Evolutionary conservation across 768 basidiomycete species (phyloP).

Genomic region (Auricularia sp.): DNA sequence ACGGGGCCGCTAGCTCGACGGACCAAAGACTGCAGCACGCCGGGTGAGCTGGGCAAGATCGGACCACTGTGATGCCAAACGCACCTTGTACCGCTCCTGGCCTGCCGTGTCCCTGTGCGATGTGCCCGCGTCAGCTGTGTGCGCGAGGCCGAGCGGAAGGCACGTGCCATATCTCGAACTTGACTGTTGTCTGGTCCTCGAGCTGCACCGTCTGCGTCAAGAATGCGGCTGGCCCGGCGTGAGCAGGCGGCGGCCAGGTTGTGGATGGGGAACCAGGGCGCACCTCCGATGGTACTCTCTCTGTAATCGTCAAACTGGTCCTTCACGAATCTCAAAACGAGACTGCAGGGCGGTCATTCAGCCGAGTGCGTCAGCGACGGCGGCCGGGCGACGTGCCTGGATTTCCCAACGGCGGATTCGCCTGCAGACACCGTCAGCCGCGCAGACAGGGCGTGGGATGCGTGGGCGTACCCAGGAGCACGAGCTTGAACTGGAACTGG

Average conservation of each 20-base stretch:
- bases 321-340: conserved; percentile 93
- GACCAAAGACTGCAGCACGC: conserved; percentile 33
- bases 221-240: conserved; percentile 65
- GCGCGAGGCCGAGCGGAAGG: not conserved
- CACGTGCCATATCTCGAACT: conserved; percentile 93
- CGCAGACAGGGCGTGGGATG: not conserved
- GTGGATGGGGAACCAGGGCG: conserved; percentile 3
- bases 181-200: conserved; percentile 81
- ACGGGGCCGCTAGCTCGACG: conserved; percentile 14
- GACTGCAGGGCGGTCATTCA: conserved; percentile 30
- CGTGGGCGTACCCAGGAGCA: conserved; percentile 66
- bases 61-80: conserved; percentile 12
- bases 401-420: conserved; percentile 97
- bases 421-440: conserved; percentile 36
- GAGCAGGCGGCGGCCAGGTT: not conserved
- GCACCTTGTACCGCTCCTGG: conserved; percentile 86
- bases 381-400: conserved; percentile 43
- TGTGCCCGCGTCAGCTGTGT: not conserved
- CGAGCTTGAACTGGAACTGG: conserved; percentile 92
- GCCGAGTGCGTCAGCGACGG: not conserved
- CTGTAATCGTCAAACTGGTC: conserved; percentile 93
- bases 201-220: conserved; percentile 93
- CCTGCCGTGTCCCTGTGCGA: conserved; percentile 84
- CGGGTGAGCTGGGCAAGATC: not conserved
- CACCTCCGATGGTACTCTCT: conserved; percentile 89